Evolutionary conservation across 495 filamentous ascomycete genomes (phyloP).

Genomic region (Penicillium malachiteum): DNA sequence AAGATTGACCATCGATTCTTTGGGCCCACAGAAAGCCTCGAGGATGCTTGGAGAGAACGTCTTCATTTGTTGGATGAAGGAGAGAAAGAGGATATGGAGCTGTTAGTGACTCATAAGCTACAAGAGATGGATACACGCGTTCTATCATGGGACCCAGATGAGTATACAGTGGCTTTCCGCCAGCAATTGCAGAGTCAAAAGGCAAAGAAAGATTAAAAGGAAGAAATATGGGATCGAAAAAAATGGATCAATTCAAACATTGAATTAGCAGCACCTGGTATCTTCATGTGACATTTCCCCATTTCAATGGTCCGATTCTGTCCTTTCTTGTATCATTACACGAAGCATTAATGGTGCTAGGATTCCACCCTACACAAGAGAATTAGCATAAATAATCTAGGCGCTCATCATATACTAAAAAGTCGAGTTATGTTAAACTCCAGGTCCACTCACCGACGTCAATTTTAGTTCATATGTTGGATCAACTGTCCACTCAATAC

Average conservation of each 20-base stretch:
- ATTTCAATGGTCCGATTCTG: too few relatives aligned
- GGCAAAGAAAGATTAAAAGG: background rate
- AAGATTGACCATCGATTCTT: conserved; percentile 18
- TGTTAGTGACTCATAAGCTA: background rate
- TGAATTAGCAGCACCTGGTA: too few relatives aligned
- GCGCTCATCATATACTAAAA: background rate
- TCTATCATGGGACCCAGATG: conserved; percentile 4
- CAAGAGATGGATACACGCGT: background rate
- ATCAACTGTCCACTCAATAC: conserved; percentile 30
- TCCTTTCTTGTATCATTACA: conserved; percentile 2
- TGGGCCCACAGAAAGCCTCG: conserved; percentile 4
- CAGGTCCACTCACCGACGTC: conserved; percentile 30
- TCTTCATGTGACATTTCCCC: too few relatives aligned
- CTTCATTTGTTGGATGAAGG: conserved; percentile 7
- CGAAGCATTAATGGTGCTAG: conserved; percentile 14
- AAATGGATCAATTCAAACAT: too few relatives aligned
- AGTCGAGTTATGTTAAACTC: too few relatives aligned
- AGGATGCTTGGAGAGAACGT: conserved; percentile 17
- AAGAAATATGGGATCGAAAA: background rate
- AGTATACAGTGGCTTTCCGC: background rate
- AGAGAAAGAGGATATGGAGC: conserved; percentile 12
- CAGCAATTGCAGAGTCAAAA: background rate
- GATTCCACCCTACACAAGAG: conserved; percentile 9
- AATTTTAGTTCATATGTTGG: conserved; percentile 30
- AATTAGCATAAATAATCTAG: background rate